These are phyloP conservation scores for Parmelia sp. DNA, from an alignment of 495 filamentous ascomycete species.

Conservation along the genomic window DNA sequence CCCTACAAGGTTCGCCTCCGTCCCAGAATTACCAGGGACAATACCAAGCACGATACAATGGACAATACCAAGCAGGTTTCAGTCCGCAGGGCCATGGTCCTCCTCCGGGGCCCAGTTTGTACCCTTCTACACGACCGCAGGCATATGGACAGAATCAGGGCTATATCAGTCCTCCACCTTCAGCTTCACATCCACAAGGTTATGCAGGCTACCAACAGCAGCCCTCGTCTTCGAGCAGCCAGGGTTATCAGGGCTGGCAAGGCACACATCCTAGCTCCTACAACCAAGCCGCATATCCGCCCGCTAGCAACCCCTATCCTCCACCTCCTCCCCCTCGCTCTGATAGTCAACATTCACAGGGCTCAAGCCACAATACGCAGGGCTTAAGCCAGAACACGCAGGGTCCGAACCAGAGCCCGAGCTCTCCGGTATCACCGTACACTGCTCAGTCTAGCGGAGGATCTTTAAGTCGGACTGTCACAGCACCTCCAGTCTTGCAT, in stretches of 20 bases:
- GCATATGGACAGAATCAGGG: neutral
- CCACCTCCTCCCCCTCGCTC: too few relatives aligned
- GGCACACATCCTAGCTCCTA: neutral
- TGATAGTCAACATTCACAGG: neutral
- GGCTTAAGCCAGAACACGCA: neutral
- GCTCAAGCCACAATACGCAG: neutral
- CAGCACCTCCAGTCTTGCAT: neutral
- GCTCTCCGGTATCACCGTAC: neutral
- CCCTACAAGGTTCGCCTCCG: neutral
- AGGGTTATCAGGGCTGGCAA: constrained; percentile 5
- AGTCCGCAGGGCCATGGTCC: neutral
- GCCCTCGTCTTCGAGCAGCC: neutral
- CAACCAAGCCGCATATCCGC: neutral
- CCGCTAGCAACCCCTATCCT: neutral
- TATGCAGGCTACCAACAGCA: constrained; percentile 2
- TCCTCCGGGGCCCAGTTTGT: neutral
- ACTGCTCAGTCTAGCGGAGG: neutral
- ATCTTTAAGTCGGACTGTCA: neutral
- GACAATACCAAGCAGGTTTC: neutral
- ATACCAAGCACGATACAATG: neutral
- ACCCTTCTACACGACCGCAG: neutral
- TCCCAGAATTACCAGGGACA: constrained; percentile 1
- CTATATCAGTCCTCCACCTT: neutral
- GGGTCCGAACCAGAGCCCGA: neutral
- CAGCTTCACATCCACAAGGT: neutral